A percentile compares a stretch with the other conserved stretches of the same genome.
Evolutionary conservation across 768 basidiomycete species (phyloP).

Genomic region (Termitomyces sp.): DNA sequence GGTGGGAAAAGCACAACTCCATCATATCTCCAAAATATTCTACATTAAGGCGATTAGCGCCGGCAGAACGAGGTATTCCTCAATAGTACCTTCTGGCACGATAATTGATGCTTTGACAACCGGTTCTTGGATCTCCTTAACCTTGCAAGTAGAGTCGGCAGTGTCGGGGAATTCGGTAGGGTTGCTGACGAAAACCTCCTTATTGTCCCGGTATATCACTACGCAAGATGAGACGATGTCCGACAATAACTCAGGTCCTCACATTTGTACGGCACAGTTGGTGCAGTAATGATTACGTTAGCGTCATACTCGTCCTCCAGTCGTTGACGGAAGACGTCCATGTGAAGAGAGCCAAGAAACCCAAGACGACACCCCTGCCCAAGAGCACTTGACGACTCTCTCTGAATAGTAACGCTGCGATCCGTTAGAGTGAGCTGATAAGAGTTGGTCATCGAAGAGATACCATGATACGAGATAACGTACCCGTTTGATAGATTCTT

Average conservation of each 20-base stretch:
- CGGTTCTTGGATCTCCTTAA: constrained; percentile 84
- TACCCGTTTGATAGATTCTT: constrained; percentile 92
- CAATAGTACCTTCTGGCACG: constrained; percentile 72
- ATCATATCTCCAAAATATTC: constrained; percentile 96
- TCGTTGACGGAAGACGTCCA: constrained; percentile 94
- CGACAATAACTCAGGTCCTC: constrained; percentile 10
- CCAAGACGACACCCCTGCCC: constrained; percentile 95
- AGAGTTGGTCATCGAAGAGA: constrained; percentile 5
- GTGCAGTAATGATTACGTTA: constrained; percentile 91
- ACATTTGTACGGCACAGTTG: constrained; percentile 94
- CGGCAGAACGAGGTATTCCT: constrained; percentile 5
- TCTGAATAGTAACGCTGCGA: constrained; percentile 82
- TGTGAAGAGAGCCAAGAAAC: constrained; percentile 92
- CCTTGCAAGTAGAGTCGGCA: constrained; percentile 50
- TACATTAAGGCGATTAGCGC: constrained; percentile 22
- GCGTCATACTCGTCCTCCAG: constrained; percentile 96
- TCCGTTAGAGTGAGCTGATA: constrained; percentile 76
- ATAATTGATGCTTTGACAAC: constrained; percentile 92
- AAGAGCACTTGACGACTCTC: constrained; percentile 90
- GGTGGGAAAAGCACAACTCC: constrained; percentile 83
- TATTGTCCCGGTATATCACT: constrained; percentile 71
- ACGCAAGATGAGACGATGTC: constrained; percentile 3
- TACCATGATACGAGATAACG: constrained; percentile 15
- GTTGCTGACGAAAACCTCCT: constrained; percentile 71
- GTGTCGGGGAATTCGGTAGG: constrained; percentile 94